A percentile compares a stretch with the other conserved stretches of the same genome.
Conservation (phyloP, 257 asterid genomes). For the Forsythia suspensa region DNA sequence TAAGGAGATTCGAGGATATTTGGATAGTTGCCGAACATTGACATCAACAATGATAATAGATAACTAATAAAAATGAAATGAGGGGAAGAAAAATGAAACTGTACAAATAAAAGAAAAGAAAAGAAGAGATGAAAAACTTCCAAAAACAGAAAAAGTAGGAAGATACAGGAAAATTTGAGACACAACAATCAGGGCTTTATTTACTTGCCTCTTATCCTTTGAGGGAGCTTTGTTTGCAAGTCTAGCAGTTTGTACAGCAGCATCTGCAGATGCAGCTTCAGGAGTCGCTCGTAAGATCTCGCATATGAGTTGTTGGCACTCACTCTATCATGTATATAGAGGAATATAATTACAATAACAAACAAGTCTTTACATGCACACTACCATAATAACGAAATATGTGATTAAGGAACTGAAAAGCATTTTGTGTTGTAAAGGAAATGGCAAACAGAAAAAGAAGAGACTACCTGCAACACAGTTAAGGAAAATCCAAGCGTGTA, state of each 20-base stretch:
- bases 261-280: constrained; percentile 99
- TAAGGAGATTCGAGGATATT: background rate
- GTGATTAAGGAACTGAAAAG: constrained; percentile 12
- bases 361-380: constrained; percentile 10
- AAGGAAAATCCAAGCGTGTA: constrained; percentile 86
- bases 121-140: constrained; percentile 11
- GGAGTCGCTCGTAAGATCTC: constrained; percentile 99
- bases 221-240: constrained; percentile 87
- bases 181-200: constrained; percentile 23
- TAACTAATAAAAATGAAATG: background rate
- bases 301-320: constrained; percentile 98
- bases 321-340: constrained; percentile 62
- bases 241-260: constrained; percentile 96
- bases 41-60: background rate
- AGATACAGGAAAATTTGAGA: constrained; percentile 14
- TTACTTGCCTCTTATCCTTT: constrained; percentile 86
- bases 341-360: constrained; percentile 3
- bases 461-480: constrained; percentile 83
- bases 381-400: background rate
- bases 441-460: constrained; percentile 23
- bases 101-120: background rate
- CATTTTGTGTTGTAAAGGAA: constrained; percentile 18
- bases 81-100: background rate
- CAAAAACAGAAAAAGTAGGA: background rate
- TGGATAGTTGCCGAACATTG: background rate